Percentiles rank a stretch among this genome's conserved stretches.
Evolutionary conservation across 164 flowering plant species (phyloP).

Genomic region (Berberis vulgaris): DNA sequence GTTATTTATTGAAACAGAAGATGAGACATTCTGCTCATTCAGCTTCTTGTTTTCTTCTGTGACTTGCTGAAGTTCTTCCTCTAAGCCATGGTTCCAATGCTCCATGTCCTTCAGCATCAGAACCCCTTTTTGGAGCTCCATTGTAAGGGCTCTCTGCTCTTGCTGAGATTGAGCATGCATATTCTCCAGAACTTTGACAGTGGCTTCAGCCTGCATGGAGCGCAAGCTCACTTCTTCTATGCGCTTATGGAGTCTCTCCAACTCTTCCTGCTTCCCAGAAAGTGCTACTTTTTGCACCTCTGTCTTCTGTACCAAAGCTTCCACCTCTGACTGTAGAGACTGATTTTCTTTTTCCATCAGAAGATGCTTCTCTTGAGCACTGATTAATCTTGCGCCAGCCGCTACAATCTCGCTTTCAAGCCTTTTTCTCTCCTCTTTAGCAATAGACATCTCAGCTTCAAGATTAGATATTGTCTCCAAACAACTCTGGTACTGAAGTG

Average conservation of each 20-base stretch:
- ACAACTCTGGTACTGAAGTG: conserved; percentile 44
- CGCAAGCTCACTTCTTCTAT: conserved; percentile 51
- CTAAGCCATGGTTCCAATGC: conserved; percentile 34
- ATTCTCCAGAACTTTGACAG: conserved; percentile 27
- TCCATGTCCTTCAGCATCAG: conserved; percentile 66
- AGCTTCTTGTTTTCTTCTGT: conserved; percentile 52
- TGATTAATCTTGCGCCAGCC: conserved; percentile 35
- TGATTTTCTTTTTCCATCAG: conserved; percentile 51
- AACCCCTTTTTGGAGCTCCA: conserved; percentile 53
- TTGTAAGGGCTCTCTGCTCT: conserved; percentile 47
- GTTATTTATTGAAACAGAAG: conserved; percentile 33
- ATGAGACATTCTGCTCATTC: conserved; percentile 42
- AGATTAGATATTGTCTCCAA: conserved; percentile 43
- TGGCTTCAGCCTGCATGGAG: conserved; percentile 43
- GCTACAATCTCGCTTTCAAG: conserved; percentile 37
- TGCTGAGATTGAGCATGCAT: conserved; percentile 38
- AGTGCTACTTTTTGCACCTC: conserved; percentile 57
- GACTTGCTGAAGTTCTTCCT: conserved; percentile 39
- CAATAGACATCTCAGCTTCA: conserved; percentile 41
- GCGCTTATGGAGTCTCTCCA: conserved; percentile 43
- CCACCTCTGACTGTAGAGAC: conserved; percentile 48
- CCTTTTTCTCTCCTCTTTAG: conserved; percentile 44
- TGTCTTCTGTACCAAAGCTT: conserved; percentile 39
- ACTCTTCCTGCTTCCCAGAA: conserved; percentile 44
- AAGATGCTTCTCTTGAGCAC: conserved; percentile 42